These are phyloP conservation scores for Ophiognomonia clavigignenti-juglandacearum DNA, from an alignment of 2,329 filamentous ascomycete genomes.

Conservation along the genomic window DNA sequence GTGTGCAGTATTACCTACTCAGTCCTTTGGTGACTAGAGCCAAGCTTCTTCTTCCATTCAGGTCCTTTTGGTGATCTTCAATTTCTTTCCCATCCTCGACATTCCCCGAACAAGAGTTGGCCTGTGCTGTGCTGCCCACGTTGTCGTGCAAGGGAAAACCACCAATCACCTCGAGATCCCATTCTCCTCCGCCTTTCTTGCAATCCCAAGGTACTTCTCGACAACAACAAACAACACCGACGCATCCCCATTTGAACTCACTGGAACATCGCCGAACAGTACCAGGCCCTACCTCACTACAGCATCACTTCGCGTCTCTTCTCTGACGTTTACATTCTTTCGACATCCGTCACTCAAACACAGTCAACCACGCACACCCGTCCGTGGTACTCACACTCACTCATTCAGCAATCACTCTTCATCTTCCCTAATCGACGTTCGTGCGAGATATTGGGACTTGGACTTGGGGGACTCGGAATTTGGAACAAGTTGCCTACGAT, in stretches of 20 bases:
- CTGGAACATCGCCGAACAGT: too few relatives aligned
- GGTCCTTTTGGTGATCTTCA: slow-evolving; percentile 14
- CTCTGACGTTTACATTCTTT: slow-evolving; percentile 11
- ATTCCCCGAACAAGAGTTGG: slow-evolving; percentile 2
- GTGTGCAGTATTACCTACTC: too few relatives aligned
- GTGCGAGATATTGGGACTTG: neutral
- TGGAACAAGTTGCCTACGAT: slow-evolving; percentile 4
- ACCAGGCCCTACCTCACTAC: neutral
- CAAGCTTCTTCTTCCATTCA: neutral
- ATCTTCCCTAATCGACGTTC: neutral
- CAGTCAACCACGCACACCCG: too few relatives aligned
- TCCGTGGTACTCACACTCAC: too few relatives aligned
- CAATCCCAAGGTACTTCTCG: neutral
- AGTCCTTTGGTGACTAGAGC: too few relatives aligned
- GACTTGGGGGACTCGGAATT: neutral
- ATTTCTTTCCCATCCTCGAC: neutral
- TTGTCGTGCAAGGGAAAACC: neutral
- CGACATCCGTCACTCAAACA: too few relatives aligned
- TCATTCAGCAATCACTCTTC: neutral
- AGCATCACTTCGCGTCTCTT: slow-evolving; percentile 1
- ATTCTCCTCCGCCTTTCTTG: neutral
- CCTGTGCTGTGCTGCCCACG: neutral
- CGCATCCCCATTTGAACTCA: too few relatives aligned
- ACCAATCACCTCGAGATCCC: neutral
- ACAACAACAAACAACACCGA: too few relatives aligned